Evolutionary conservation across 2,329 filamentous ascomycete species (phyloP).

Genomic region (Fusarium gaditjirri): DNA sequence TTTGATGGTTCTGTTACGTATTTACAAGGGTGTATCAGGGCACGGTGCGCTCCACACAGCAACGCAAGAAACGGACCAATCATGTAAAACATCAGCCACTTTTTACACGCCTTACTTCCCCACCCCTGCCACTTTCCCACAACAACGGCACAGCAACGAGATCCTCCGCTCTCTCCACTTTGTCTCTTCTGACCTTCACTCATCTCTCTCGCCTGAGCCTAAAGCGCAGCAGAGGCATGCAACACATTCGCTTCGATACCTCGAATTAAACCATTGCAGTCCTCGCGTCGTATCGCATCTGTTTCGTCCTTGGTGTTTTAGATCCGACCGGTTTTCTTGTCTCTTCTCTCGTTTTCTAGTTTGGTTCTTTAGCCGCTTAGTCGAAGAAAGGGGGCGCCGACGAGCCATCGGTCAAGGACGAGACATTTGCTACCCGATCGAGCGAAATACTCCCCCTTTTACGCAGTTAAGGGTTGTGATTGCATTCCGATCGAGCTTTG

Average conservation of each 20-base stretch:
- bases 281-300: not conserved
- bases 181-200: constrained; percentile 29
- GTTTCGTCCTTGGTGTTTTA: constrained; percentile 9
- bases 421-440: constrained; percentile 30
- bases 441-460: constrained; percentile 12
- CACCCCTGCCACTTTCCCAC: constrained; percentile 24
- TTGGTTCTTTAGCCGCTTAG: constrained; percentile 13
- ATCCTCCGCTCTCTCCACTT: constrained; percentile 23
- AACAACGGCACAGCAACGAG: constrained; percentile 42
- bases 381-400: constrained; percentile 31
- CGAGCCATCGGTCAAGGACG: constrained; percentile 24
- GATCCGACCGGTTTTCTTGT: not conserved
- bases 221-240: constrained; percentile 31
- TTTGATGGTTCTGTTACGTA: not conserved
- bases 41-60: constrained; percentile 18
- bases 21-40: constrained; percentile 7
- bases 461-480: constrained; percentile 25
- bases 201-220: constrained; percentile 9
- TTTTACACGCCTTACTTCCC: not conserved
- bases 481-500: constrained; percentile 26
- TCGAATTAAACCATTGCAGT: constrained; percentile 12
- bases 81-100: constrained; percentile 17
- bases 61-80: constrained; percentile 29
- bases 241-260: constrained; percentile 31
- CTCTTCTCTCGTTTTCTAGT: not conserved